Evolutionary conservation across 768 basidiomycete genomes (phyloP).

Genomic region (Kwoniella europaea): DNA sequence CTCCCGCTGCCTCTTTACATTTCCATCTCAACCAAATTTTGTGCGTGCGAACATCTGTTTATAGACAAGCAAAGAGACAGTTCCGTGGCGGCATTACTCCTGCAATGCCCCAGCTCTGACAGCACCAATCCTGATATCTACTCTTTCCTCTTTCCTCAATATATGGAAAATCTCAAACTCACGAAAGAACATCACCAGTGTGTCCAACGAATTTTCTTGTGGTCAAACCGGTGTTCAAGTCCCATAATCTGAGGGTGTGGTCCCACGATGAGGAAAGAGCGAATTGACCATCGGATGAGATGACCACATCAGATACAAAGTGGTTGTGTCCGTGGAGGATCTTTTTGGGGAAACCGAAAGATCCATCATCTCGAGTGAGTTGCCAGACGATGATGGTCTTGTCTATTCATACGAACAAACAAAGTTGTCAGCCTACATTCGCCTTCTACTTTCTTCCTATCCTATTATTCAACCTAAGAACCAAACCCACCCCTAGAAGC

Average conservation of each 20-base stretch:
- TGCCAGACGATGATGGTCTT: conserved; percentile 99
- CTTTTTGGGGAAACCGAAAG: conserved; percentile 93
- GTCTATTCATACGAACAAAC: conserved; percentile 65
- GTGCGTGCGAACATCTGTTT: no score
- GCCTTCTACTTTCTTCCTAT: not conserved
- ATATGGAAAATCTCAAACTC: conserved; percentile 19
- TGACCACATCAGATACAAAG: conserved; percentile 98
- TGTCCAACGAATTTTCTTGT: conserved; percentile 98
- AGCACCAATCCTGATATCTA: no score
- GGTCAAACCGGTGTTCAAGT: conserved; percentile 94
- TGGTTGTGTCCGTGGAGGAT: conserved; percentile 99
- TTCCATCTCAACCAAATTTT: not conserved
- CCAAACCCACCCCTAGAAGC: conserved; percentile 83
- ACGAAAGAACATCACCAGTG: conserved; percentile 92
- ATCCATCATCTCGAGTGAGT: conserved; percentile 75
- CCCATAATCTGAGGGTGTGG: conserved; percentile 99
- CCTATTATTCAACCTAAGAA: not conserved
- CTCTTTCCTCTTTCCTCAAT: not conserved
- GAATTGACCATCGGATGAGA: conserved; percentile 99
- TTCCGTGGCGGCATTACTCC: no score
- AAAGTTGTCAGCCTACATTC: not conserved
- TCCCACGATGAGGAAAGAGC: conserved; percentile 99
- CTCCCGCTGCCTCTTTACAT: not conserved
- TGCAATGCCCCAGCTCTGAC: not conserved
- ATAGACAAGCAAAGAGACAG: no score